Percentiles rank a stretch among this genome's conserved stretches.
Conservation (phyloP, 805 yeast species). For the Candida michaelii region DNA sequence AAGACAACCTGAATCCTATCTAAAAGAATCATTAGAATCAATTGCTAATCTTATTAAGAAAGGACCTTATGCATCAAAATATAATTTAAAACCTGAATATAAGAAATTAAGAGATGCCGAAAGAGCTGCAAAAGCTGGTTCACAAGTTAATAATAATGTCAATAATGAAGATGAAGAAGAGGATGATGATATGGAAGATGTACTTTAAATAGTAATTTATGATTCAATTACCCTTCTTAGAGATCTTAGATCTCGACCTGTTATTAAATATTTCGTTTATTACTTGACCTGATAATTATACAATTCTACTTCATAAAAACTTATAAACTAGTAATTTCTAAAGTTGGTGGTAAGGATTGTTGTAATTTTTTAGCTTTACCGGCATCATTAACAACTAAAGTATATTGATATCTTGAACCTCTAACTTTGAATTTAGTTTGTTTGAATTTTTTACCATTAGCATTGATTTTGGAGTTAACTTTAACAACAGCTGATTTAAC, state of each 20-base stretch:
- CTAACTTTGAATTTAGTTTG: slow-evolving; percentile 99
- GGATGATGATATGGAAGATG: slow-evolving; percentile 77
- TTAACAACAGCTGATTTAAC: slow-evolving; percentile 91
- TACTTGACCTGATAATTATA: slow-evolving; percentile 13
- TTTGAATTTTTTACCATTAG: slow-evolving; percentile 80
- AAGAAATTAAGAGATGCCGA: slow-evolving; percentile 76
- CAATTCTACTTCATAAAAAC: slow-evolving; percentile 13
- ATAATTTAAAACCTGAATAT: slow-evolving; percentile 87
- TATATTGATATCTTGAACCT: slow-evolving; percentile 92
- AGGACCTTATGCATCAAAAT: slow-evolving; percentile 94
- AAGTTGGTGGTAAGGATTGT: slow-evolving; percentile 95
- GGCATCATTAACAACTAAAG: slow-evolving; percentile 91
- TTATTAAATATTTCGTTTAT: slow-evolving; percentile 1
- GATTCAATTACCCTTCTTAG: no score
- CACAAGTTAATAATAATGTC: slow-evolving; percentile 42
- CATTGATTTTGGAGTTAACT: slow-evolving; percentile 81
- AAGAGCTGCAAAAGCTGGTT: slow-evolving; percentile 62
- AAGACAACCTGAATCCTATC: slow-evolving; percentile 90
- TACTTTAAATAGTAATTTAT: slow-evolving; percentile 41
- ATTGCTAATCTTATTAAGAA: slow-evolving; percentile 88
- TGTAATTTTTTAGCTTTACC: slow-evolving; percentile 96
- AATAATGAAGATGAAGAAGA: slow-evolving; percentile 55
- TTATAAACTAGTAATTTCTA: slow-evolving; percentile 60
- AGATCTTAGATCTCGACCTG: no score
- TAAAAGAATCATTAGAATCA: slow-evolving; percentile 86